Conservation (phyloP, 495 filamentous ascomycete genomes). For the Platismatia glauca region DNA sequence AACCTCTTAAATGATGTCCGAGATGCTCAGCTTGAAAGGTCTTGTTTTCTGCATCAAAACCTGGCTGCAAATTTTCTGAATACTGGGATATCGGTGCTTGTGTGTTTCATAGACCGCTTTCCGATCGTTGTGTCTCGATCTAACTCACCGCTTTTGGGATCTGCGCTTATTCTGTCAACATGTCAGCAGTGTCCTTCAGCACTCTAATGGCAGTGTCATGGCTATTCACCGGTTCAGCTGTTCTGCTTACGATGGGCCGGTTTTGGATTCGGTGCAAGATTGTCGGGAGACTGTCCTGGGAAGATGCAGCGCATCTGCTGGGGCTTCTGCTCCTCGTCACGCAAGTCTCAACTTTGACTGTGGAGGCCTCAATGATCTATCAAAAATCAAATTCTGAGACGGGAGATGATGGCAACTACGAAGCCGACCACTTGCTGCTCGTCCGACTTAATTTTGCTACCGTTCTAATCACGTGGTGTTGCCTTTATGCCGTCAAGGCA, state of each 20-base stretch:
- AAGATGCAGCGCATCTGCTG: slow-evolving; percentile 2
- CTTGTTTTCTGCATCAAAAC: too few species aligned
- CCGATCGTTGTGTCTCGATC: neutral
- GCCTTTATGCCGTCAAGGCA: slow-evolving; percentile 5
- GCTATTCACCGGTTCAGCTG: neutral
- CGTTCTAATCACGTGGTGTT: neutral
- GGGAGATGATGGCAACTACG: neutral
- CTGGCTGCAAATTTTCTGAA: too few species aligned
- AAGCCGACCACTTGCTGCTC: neutral
- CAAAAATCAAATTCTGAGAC: too few species aligned
- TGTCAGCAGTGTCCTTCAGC: neutral
- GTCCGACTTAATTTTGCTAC: neutral
- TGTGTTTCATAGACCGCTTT: neutral
- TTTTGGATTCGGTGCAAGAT: slow-evolving; percentile 4
- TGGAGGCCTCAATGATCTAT: neutral
- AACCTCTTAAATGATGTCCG: too few species aligned
- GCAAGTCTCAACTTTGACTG: slow-evolving; percentile 1
- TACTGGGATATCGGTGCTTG: too few species aligned
- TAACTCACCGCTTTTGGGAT: neutral
- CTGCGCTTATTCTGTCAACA: neutral
- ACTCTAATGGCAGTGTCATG: neutral
- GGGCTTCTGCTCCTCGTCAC: neutral
- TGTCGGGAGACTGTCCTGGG: slow-evolving; percentile 1
- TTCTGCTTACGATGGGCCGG: neutral
- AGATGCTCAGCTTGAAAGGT: too few species aligned